Percentiles rank a stretch among this genome's conserved stretches.
phyloP scores from a whole-genome alignment of 1,139 yeast species.

The Spathaspora sp. region DNA sequence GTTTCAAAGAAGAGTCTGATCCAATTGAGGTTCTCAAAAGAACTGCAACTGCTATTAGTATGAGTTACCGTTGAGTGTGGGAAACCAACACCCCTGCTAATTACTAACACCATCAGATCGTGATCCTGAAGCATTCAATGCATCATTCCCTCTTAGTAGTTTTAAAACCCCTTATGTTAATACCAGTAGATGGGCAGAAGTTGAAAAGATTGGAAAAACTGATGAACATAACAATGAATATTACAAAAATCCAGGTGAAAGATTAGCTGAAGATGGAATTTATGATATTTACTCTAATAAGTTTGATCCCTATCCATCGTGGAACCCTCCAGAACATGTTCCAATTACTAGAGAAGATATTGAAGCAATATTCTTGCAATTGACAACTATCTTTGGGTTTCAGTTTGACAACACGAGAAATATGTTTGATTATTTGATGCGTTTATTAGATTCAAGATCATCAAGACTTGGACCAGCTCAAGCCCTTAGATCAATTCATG shows the following conservation, averaged over 20 bases:
- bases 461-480: constrained; percentile 56
- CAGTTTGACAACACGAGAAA: constrained; percentile 62
- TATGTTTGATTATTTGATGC: constrained; percentile 63
- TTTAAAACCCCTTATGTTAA: constrained; percentile 46
- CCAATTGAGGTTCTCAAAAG: constrained; percentile 16
- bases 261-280: constrained; percentile 41
- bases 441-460: constrained; percentile 66
- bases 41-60: constrained; percentile 20
- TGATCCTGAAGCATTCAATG: constrained; percentile 12
- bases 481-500: constrained; percentile 63
- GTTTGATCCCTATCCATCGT: constrained; percentile 59
- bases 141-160: constrained; percentile 46
- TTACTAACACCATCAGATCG: constrained; percentile 13
- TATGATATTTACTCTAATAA: constrained; percentile 37
- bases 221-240: constrained; percentile 20
- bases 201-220: constrained; percentile 29
- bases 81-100: background rate
- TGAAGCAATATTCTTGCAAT: constrained; percentile 51
- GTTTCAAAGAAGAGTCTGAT: constrained; percentile 13
- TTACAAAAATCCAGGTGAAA: constrained; percentile 23
- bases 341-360: constrained; percentile 64
- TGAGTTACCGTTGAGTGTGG: constrained; percentile 14
- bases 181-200: constrained; percentile 46
- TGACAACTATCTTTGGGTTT: constrained; percentile 63
- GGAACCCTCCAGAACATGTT: constrained; percentile 43